These are phyloP conservation scores for Apiotrichum akiyoshidainum DNA, from an alignment of 1,284 basidiomycete species.

Conservation along the genomic window DNA sequence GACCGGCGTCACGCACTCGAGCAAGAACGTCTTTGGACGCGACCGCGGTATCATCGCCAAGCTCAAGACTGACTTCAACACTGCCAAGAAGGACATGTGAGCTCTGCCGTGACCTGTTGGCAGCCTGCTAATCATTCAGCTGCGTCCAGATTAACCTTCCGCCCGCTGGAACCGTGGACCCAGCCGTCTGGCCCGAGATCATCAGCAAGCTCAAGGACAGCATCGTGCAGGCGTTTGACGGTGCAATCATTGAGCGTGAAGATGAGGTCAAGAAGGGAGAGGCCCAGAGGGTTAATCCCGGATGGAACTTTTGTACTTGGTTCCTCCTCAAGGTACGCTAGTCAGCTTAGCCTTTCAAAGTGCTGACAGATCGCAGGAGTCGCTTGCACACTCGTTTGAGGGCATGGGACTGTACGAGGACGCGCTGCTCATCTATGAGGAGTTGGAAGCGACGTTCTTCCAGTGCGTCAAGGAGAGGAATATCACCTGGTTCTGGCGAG, in stretches of 20 bases:
- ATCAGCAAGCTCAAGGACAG: conserved; percentile 86
- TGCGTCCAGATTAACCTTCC: conserved; percentile 65
- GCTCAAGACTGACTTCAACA: conserved; percentile 87
- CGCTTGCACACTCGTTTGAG: conserved; percentile 85
- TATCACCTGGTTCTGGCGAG: conserved; percentile 80
- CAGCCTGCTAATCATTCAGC: conserved; percentile 50
- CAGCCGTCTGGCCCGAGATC: conserved; percentile 83
- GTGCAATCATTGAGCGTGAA: conserved; percentile 69
- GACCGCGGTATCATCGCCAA: conserved; percentile 71
- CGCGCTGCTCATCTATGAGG: conserved; percentile 81
- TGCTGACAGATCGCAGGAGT: conserved; percentile 63
- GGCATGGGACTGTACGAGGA: conserved; percentile 86
- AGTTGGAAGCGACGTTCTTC: conserved; percentile 82
- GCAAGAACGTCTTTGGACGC: conserved; percentile 51
- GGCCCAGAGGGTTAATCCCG: conserved; percentile 77
- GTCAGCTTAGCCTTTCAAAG: conserved; percentile 5
- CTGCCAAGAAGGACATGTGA: conserved; percentile 81
- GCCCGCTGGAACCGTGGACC: conserved; percentile 54
- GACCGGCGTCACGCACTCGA: conserved; percentile 55
- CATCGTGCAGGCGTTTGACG: conserved; percentile 75
- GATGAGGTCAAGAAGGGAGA: conserved; percentile 86
- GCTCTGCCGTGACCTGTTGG: conserved; percentile 17
- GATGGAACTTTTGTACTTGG: conserved; percentile 97
- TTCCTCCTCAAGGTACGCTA: conserved; percentile 78
- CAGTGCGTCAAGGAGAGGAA: conserved; percentile 71